Conservation (phyloP, 2,329 filamentous ascomycete species). For the Blastomyces silverae region DNA sequence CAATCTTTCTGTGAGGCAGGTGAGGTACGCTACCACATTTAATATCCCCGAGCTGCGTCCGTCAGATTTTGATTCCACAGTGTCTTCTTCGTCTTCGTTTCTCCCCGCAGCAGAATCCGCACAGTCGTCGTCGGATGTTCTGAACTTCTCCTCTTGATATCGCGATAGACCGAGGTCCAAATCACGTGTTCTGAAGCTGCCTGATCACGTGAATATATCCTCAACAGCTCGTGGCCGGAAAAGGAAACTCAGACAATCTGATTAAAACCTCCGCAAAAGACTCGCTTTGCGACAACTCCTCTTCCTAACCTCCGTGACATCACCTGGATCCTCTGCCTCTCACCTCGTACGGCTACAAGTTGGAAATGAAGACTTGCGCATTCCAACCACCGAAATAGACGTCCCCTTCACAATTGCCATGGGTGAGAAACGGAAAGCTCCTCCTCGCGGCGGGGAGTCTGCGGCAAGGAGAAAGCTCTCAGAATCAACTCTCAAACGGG, state of each 20-base stretch:
- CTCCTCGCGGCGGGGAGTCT: constrained; percentile 34
- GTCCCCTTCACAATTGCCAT: constrained; percentile 22
- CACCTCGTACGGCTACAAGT: neutral
- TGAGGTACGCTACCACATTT: neutral
- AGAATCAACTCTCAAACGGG: constrained; percentile 33
- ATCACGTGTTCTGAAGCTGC: no score
- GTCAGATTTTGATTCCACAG: neutral
- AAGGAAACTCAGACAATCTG: no score
- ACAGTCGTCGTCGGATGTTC: no score
- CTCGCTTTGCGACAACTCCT: no score
- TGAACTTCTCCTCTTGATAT: no score
- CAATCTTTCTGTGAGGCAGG: neutral
- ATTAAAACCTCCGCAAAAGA: neutral
- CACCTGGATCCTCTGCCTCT: neutral
- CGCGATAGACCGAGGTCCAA: no score
- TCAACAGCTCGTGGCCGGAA: no score
- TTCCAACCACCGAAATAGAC: constrained; percentile 14
- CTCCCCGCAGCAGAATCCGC: no score
- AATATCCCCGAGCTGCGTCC: neutral
- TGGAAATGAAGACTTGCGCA: neutral
- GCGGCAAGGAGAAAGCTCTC: constrained; percentile 40
- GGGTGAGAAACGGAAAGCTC: constrained; percentile 41
- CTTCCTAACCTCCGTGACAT: neutral
- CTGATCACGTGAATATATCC: no score
- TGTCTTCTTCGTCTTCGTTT: neutral